Evolutionary conservation across 495 filamentous ascomycete species (phyloP).

Genomic region (Neurospora sp.): DNA sequence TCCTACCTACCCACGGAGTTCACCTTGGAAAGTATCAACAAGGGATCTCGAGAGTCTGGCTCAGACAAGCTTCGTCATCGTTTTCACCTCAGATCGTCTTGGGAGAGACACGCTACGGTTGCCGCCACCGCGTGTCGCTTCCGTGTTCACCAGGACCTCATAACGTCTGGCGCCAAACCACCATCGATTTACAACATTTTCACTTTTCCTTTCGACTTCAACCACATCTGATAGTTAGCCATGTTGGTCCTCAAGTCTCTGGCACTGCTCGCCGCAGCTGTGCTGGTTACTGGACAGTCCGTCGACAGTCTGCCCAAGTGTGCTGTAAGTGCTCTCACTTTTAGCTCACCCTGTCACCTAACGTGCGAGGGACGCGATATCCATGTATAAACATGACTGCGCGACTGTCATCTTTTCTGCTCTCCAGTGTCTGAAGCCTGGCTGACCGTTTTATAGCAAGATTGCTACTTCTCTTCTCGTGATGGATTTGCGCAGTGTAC

Average conservation of each 20-base stretch:
- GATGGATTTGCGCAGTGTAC: conserved; percentile 3
- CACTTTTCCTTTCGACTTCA: neutral
- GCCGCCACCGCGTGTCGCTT: neutral
- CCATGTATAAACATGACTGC: neutral
- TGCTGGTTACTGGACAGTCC: conserved; percentile 11
- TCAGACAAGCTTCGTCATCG: neutral
- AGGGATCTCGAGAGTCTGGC: neutral
- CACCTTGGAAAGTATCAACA: conserved; percentile 2
- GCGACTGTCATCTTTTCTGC: neutral
- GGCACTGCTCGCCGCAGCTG: conserved; percentile 13
- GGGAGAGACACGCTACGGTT: neutral
- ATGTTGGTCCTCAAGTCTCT: conserved; percentile 15
- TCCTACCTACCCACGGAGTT: conserved; percentile 5
- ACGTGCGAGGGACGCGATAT: neutral
- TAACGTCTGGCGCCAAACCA: neutral
- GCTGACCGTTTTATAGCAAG: conserved; percentile 15
- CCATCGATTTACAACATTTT: neutral
- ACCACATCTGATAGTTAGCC: neutral
- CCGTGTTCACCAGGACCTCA: neutral
- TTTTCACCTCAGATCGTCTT: neutral
- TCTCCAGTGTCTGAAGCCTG: neutral
- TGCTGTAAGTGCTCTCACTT: conserved; percentile 14
- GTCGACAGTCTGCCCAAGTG: conserved; percentile 15
- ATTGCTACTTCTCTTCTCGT: conserved; percentile 10
- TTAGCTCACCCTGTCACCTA: neutral